Conservation (phyloP, 176 grass and related monocot species). For the Carex littledalei region DNA sequence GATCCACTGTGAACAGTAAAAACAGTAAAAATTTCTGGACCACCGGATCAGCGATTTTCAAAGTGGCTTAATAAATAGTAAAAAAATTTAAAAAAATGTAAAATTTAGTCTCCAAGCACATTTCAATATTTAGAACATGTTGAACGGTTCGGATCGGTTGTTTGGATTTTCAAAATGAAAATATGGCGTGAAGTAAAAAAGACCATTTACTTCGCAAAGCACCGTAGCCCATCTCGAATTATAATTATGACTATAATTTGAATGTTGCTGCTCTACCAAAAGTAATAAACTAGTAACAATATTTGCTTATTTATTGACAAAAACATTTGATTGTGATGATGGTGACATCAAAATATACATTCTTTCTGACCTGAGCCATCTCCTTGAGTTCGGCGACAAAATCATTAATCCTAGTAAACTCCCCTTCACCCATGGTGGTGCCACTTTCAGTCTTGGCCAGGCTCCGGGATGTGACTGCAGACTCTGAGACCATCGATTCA, state of each 20-base stretch:
- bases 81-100: too few species aligned
- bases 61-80: too few species aligned
- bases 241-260: not conserved
- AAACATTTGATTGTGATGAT: not conserved
- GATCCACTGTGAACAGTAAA: too few species aligned
- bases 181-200: too few species aligned
- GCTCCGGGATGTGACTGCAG: constrained; percentile 33
- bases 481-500: constrained; percentile 70
- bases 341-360: not conserved
- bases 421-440: constrained; percentile 40
- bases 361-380: constrained; percentile 62
- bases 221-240: too few species aligned
- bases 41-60: too few species aligned
- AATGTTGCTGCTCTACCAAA: not conserved
- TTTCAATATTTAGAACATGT: too few species aligned
- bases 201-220: too few species aligned
- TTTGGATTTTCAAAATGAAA: too few species aligned
- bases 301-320: not conserved
- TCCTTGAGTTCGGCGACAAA: constrained; percentile 83
- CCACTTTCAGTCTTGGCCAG: constrained; percentile 29
- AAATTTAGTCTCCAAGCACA: too few species aligned
- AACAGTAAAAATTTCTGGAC: too few species aligned
- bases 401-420: constrained; percentile 62
- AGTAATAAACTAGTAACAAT: not conserved
- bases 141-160: too few species aligned